Evolutionary conservation across 495 filamentous ascomycete species (phyloP).

Genomic region (Neurospora africana): DNA sequence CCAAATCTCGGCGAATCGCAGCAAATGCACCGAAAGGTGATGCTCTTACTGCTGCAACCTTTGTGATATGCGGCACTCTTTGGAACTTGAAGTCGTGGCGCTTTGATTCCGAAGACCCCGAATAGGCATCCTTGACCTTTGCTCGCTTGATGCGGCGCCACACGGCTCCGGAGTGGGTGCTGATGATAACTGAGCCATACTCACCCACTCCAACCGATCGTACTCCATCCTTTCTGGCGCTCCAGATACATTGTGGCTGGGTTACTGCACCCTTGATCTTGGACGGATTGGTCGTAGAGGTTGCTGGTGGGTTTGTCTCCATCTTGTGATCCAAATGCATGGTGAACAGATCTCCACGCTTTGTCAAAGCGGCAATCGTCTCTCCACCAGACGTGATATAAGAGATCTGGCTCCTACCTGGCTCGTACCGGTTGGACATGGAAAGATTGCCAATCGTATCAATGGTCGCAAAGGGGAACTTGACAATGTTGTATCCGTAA

Average conservation of each 20-base stretch:
- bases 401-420: slow-evolving; percentile 49
- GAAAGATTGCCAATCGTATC: slow-evolving; percentile 60
- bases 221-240: slow-evolving; percentile 70
- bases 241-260: slow-evolving; percentile 71
- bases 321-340: slow-evolving; percentile 56
- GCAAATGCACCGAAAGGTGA: slow-evolving; percentile 84
- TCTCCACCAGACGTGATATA: slow-evolving; percentile 78
- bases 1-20: slow-evolving; percentile 74
- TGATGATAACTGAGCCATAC: slow-evolving; percentile 90
- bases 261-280: slow-evolving; percentile 75
- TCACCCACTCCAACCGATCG: slow-evolving; percentile 80
- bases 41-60: slow-evolving; percentile 70
- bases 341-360: slow-evolving; percentile 75
- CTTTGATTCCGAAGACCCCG: slow-evolving; percentile 39
- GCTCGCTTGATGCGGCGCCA: slow-evolving; percentile 76
- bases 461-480: slow-evolving; percentile 60
- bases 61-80: slow-evolving; percentile 75
- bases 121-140: slow-evolving; percentile 63
- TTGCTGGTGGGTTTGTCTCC: slow-evolving; percentile 45
- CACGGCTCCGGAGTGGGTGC: slow-evolving; percentile 81
- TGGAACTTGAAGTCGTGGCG: slow-evolving; percentile 89
- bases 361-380: slow-evolving; percentile 78
- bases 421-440: slow-evolving; percentile 55
- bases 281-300: slow-evolving; percentile 80
- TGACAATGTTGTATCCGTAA: slow-evolving; percentile 80